These are phyloP conservation scores for Trichoderma hamatum DNA, from an alignment of 2,329 filamentous ascomycete genomes.

Conservation along the genomic window DNA sequence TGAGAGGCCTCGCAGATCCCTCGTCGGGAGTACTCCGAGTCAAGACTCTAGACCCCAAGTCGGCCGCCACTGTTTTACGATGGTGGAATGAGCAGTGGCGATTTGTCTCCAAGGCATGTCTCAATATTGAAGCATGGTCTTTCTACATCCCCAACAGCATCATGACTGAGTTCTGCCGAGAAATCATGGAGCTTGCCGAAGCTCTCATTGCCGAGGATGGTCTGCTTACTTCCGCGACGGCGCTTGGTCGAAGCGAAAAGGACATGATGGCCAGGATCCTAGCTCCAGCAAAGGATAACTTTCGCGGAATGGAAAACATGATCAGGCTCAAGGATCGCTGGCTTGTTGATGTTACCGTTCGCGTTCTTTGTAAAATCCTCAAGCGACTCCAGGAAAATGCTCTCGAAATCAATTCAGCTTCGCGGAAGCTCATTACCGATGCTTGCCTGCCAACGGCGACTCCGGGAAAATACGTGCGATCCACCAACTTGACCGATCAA, in stretches of 20 bases:
- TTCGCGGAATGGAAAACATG: conserved; percentile 81
- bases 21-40: conserved; percentile 58
- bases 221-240: conserved; percentile 71
- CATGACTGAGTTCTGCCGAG: conserved; percentile 92
- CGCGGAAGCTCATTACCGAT: conserved; percentile 65
- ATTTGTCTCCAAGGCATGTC: conserved; percentile 77
- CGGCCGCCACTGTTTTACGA: conserved; percentile 67
- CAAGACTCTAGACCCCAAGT: conserved; percentile 59
- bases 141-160: conserved; percentile 70
- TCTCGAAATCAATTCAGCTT: conserved; percentile 67
- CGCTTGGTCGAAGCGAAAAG: conserved; percentile 41
- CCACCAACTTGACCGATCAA: conserved; percentile 77
- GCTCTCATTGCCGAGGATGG: conserved; percentile 82
- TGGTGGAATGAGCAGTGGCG: conserved; percentile 90
- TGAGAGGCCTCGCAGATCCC: conserved; percentile 60
- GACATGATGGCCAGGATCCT: conserved; percentile 48
- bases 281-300: conserved; percentile 45
- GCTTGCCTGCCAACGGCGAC: conserved; percentile 62
- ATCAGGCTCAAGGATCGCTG: conserved; percentile 86
- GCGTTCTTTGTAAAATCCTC: conserved; percentile 81
- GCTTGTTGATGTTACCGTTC: conserved; percentile 79
- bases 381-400: conserved; percentile 76
- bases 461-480: conserved; percentile 60
- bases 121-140: conserved; percentile 83
- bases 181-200: conserved; percentile 93